Percentiles rank a stretch among this genome's conserved stretches.
Conservation (phyloP, 768 basidiomycete species). For the Botryobasidium botryosum region DNA sequence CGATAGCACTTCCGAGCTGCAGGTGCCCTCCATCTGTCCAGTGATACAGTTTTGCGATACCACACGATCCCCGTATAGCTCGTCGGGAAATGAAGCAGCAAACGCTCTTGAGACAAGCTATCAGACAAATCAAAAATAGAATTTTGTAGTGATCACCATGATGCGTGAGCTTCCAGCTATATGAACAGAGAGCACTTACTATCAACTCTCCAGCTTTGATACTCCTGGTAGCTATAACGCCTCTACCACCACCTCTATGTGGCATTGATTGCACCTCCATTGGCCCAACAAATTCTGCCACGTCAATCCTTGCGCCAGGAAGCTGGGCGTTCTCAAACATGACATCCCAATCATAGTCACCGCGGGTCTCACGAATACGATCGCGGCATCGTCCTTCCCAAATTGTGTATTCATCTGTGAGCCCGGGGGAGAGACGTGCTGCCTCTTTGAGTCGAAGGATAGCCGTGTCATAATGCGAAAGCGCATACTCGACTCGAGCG, state of each 20-base stretch:
- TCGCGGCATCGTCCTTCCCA: conserved; percentile 14
- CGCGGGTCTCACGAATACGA: conserved; percentile 13
- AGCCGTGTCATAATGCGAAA: conserved; percentile 13
- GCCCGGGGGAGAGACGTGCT: conserved; percentile 3
- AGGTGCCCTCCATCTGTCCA: no score
- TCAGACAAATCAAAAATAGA: neutral
- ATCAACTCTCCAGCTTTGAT: conserved; percentile 17
- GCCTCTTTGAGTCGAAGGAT: conserved; percentile 2
- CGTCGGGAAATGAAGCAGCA: conserved; percentile 12
- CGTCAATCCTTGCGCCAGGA: conserved; percentile 12
- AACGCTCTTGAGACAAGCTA: conserved; percentile 18
- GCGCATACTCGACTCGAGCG: conserved; percentile 13
- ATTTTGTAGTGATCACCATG: neutral
- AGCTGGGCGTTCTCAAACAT: conserved; percentile 12
- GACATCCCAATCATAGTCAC: conserved; percentile 16
- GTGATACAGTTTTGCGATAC: no score
- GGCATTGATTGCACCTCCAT: conserved; percentile 12
- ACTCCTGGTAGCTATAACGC: conserved; percentile 14
- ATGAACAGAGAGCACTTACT: conserved; percentile 11
- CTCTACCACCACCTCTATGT: conserved; percentile 17
- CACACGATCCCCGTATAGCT: no score
- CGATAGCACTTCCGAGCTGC: no score
- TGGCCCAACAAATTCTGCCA: conserved; percentile 16
- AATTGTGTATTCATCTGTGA: neutral
- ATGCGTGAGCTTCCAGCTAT: no score